These are phyloP conservation scores for Talaromyces albobiverticillius DNA, from an alignment of 2,329 filamentous ascomycete genomes.

Conservation along the genomic window DNA sequence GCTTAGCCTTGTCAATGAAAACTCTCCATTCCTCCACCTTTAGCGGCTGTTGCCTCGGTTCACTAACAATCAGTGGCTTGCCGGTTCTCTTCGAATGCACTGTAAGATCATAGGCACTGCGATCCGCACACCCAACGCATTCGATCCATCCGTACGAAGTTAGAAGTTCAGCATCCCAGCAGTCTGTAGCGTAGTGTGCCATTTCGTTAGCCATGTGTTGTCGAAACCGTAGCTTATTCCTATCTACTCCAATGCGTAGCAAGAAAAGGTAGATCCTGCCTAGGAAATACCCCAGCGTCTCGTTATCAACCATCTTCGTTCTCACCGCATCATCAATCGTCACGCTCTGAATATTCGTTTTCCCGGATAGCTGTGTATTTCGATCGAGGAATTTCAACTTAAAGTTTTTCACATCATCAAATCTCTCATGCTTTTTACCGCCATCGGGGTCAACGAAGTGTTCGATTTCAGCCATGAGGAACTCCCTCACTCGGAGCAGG, in stretches of 20 bases:
- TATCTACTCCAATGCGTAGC: constrained; percentile 79
- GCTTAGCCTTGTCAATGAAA: constrained; percentile 90
- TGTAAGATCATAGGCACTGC: constrained; percentile 79
- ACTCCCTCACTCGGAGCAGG: constrained; percentile 90
- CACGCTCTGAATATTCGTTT: constrained; percentile 70
- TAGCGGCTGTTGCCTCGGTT: constrained; percentile 73
- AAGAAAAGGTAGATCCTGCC: constrained; percentile 91
- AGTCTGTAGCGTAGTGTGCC: constrained; percentile 84
- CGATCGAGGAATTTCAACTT: constrained; percentile 82
- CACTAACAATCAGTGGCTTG: constrained; percentile 70
- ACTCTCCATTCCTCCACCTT: constrained; percentile 82
- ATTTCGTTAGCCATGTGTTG: constrained; percentile 80
- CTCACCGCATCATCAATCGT: constrained; percentile 83
- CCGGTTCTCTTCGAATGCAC: constrained; percentile 83
- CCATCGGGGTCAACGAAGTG: constrained; percentile 93
- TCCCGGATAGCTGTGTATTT: constrained; percentile 79
- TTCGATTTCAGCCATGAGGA: constrained; percentile 98
- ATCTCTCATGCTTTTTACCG: constrained; percentile 90
- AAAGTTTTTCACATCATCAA: constrained; percentile 77
- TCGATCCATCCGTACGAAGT: constrained; percentile 87
- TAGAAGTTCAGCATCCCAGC: constrained; percentile 83
- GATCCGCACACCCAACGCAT: constrained; percentile 83
- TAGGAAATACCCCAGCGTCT: constrained; percentile 96
- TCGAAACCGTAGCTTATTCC: constrained; percentile 84
- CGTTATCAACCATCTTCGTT: constrained; percentile 83